These are phyloP conservation scores for Candida bentonensis DNA, from an alignment of 805 yeast species.

Conservation along the genomic window DNA sequence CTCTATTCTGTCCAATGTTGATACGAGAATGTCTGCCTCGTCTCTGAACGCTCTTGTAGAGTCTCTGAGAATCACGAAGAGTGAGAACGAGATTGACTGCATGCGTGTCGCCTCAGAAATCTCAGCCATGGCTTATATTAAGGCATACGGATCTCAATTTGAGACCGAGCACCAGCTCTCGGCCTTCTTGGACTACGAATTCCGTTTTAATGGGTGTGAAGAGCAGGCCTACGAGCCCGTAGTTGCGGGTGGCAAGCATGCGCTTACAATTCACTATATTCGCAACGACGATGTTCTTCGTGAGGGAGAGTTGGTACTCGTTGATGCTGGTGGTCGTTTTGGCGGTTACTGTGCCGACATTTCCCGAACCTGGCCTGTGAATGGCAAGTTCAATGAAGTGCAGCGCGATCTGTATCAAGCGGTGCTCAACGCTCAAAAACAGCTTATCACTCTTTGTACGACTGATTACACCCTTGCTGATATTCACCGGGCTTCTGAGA, in stretches of 20 bases:
- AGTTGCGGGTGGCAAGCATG: constrained; percentile 86
- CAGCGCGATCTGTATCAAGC: constrained; percentile 84
- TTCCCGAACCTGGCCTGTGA: constrained; percentile 91
- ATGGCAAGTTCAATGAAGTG: constrained; percentile 56
- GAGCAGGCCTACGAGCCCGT: constrained; percentile 88
- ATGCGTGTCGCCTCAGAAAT: constrained; percentile 77
- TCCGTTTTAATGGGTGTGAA: constrained; percentile 80
- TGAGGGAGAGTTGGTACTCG: constrained; percentile 70
- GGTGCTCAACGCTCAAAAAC: constrained; percentile 67
- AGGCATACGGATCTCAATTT: constrained; percentile 52
- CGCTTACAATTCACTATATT: constrained; percentile 86
- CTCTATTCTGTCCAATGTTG: constrained; percentile 12
- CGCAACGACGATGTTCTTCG: constrained; percentile 74
- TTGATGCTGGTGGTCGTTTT: constrained; percentile 86
- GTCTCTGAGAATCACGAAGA: constrained; percentile 47
- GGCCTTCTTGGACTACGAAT: constrained; percentile 68
- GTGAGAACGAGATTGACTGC: constrained; percentile 57
- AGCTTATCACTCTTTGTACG: constrained; percentile 59
- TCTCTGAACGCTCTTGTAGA: constrained; percentile 14
- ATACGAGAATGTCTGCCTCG: constrained; percentile 5
- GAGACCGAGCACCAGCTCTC: constrained; percentile 65
- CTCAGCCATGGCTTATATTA: constrained; percentile 71
- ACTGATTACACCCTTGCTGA: constrained; percentile 49
- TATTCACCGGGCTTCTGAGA: constrained; percentile 58
- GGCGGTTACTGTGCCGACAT: constrained; percentile 96